Percentiles rank a stretch among this genome's conserved stretches.
Evolutionary conservation across 495 filamentous ascomycete genomes (phyloP).

Genomic region (Astrothelium subdiscretum): DNA sequence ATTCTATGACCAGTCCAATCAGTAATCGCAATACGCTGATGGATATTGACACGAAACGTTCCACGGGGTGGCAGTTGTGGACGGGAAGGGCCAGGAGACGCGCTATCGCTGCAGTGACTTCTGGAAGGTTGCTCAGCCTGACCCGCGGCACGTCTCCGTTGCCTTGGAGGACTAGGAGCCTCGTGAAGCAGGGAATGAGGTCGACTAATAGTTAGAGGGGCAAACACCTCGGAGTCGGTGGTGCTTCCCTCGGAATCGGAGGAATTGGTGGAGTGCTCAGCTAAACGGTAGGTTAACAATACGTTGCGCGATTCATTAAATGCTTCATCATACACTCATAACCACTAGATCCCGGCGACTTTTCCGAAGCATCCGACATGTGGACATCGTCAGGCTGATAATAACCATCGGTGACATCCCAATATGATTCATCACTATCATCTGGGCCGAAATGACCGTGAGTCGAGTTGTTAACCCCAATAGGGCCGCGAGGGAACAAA

Average conservation of each 20-base stretch:
- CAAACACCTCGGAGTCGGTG: background rate
- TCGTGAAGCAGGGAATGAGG: background rate
- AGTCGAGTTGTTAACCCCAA: background rate
- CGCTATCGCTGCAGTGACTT: background rate
- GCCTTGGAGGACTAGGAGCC: background rate
- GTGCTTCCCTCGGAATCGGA: background rate
- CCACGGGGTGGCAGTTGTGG: background rate
- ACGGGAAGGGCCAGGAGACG: background rate
- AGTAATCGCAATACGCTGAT: background rate
- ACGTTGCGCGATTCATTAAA: too few relatives aligned
- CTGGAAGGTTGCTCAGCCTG: background rate
- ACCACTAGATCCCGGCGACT: background rate
- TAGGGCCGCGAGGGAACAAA: background rate
- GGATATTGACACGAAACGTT: background rate
- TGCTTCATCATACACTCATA: background rate
- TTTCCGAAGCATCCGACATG: background rate
- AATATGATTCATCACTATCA: background rate
- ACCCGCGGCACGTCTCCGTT: background rate
- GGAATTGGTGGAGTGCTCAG: background rate
- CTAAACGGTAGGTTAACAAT: background rate
- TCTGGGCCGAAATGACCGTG: background rate
- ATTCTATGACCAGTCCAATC: background rate
- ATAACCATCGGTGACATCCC: background rate
- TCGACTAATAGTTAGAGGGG: background rate
- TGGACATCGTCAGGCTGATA: background rate